A percentile compares a stretch with the other conserved stretches of the same genome.
Conservation (phyloP, 78 protist species). For the Guillardia theta region DNA sequence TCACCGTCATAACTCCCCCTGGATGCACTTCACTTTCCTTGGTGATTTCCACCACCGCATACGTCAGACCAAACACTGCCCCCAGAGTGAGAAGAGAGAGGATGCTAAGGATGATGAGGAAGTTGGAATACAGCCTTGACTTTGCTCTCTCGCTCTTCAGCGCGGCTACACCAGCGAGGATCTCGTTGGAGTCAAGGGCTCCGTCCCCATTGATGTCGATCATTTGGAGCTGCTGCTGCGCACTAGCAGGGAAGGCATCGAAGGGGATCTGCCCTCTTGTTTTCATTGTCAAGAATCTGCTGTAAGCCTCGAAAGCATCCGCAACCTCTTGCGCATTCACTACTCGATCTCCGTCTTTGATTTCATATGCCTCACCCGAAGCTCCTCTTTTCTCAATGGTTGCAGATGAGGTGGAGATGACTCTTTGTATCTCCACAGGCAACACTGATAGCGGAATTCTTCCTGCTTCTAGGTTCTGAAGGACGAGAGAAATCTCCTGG, state of each 20-base stretch:
- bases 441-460: too few relatives aligned
- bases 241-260: background rate
- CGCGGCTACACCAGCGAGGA: background rate
- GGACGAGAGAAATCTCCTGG: too few relatives aligned
- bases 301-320: too few relatives aligned
- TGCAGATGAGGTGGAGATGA: too few relatives aligned
- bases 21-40: background rate
- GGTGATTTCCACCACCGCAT: background rate
- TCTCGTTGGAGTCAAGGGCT: background rate
- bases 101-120: background rate
- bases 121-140: background rate
- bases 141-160: background rate
- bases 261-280: background rate
- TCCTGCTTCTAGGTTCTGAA: too few relatives aligned
- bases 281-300: too few relatives aligned
- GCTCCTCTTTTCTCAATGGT: too few relatives aligned
- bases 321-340: too few relatives aligned
- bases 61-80: background rate
- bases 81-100: background rate
- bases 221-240: background rate
- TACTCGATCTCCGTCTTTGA: too few relatives aligned
- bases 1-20: background rate
- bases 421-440: too few relatives aligned
- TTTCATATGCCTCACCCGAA: too few relatives aligned
- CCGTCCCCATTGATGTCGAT: background rate